phyloP scores from a whole-genome alignment of 192 early-diverging fungal species.

The Diversispora epigaea region DNA sequence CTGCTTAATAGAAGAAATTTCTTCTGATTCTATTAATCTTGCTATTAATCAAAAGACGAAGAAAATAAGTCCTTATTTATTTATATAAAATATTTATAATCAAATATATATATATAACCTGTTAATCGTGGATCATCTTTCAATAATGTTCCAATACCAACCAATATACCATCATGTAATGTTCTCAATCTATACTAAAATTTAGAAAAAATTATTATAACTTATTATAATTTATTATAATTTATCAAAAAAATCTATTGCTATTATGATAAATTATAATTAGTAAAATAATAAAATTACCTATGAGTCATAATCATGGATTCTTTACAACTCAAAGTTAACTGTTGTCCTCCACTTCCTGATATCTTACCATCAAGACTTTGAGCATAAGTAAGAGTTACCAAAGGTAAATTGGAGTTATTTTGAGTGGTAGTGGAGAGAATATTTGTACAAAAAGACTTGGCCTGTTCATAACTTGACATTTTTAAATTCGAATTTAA shows the following conservation, averaged over 20 bases:
- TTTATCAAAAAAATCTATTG: not conserved
- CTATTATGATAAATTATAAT: no score
- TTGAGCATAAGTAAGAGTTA: conserved; percentile 90
- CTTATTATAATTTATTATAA: not conserved
- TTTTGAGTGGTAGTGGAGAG: no score
- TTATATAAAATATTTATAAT: not conserved
- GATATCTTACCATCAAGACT: conserved; percentile 84
- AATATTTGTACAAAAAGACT: no score
- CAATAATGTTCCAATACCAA: conserved; percentile 81
- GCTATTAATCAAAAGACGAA: not conserved
- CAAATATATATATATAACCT: conserved; percentile 29
- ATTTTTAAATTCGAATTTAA: no score
- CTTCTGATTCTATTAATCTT: conserved; percentile 28
- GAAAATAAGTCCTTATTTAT: not conserved
- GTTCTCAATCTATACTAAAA: conserved; percentile 55
- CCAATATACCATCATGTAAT: conserved; percentile 78
- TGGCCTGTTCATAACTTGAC: no score
- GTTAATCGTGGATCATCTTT: conserved; percentile 80
- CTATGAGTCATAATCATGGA: conserved; percentile 81
- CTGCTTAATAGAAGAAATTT: conserved; percentile 38
- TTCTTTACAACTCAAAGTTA: conserved; percentile 70
- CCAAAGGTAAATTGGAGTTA: conserved; percentile 34
- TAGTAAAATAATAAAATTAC: no score
- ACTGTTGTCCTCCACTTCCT: conserved; percentile 48
- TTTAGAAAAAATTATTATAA: not conserved